Evolutionary conservation across 176 grass and related monocot genomes (phyloP).

Genomic region (Lolium multiflorum): DNA sequence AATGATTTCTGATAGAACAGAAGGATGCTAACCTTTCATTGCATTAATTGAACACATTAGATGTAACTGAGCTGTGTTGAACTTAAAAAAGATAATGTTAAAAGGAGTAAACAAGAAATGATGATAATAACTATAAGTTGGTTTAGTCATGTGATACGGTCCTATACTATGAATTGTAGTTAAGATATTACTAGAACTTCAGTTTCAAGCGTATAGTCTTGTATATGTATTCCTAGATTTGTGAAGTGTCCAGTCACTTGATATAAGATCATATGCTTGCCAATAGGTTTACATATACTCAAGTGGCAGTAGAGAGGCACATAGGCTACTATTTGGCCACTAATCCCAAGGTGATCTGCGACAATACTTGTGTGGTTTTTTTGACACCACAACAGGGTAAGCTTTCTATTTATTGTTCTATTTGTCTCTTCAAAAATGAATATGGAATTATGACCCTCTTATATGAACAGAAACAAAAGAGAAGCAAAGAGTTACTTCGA

Average conservation of each 20-base stretch:
- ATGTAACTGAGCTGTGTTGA: conserved; percentile 8
- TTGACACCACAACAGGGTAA: conserved; percentile 92
- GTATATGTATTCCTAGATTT: conserved; percentile 2
- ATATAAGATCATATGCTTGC: conserved; percentile 40
- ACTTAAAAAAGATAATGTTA: neutral
- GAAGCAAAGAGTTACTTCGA: conserved; percentile 90
- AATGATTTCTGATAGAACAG: neutral
- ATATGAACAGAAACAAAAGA: conserved; percentile 78
- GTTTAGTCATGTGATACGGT: neutral
- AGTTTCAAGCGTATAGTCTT: neutral
- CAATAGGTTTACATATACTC: conserved; percentile 96
- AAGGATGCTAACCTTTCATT: neutral
- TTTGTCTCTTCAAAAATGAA: conserved; percentile 26
- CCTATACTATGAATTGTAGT: conserved; percentile 6
- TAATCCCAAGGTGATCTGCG: conserved; percentile 78
- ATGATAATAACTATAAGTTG: neutral
- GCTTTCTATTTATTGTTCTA: conserved; percentile 47
- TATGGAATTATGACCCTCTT: conserved; percentile 22
- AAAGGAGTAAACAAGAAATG: conserved; percentile 19
- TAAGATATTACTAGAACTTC: neutral
- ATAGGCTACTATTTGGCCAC: conserved; percentile 93
- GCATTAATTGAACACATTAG: neutral
- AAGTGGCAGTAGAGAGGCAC: conserved; percentile 96
- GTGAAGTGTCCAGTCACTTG: neutral
- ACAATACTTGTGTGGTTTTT: conserved; percentile 82